Percentiles rank a stretch among this genome's conserved stretches.
phyloP scores from a whole-genome alignment of 306 rosid genomes.

The Medicago lupulina region DNA sequence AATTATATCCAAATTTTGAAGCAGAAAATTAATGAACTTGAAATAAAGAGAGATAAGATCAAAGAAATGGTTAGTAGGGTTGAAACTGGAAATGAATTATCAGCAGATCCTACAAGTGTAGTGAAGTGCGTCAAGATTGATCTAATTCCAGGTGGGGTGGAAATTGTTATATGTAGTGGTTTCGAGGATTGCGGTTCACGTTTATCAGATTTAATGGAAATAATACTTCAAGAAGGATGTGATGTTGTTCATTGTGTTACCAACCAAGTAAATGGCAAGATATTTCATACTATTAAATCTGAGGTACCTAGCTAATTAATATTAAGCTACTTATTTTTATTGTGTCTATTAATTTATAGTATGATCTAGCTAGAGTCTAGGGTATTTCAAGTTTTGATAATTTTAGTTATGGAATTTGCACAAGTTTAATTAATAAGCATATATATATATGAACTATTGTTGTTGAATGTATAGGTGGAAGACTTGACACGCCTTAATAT shows the following conservation, averaged over 20 bases:
- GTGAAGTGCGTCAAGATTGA: constrained; percentile 36
- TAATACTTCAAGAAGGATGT: constrained; percentile 45
- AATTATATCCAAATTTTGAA: constrained; percentile 39
- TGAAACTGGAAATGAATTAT: constrained; percentile 16
- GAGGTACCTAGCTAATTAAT: constrained; percentile 34
- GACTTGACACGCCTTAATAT: constrained; percentile 38
- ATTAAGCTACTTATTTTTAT: not conserved
- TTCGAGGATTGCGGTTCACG: not conserved
- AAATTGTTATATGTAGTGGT: constrained; percentile 37
- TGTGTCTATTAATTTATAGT: not conserved
- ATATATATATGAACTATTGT: not conserved
- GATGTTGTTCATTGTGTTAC: constrained; percentile 47
- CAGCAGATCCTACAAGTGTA: constrained; percentile 13
- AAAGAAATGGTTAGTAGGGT: not conserved
- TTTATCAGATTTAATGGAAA: constrained; percentile 40
- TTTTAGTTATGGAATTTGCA: not conserved
- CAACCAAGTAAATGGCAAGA: constrained; percentile 40
- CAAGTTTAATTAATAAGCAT: not conserved
- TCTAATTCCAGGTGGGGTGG: constrained; percentile 36
- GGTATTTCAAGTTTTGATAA: not conserved
- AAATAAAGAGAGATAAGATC: constrained; percentile 45
- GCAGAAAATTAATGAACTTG: constrained; percentile 36
- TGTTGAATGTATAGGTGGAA: constrained; percentile 41
- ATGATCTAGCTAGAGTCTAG: not conserved
- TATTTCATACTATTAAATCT: constrained; percentile 38